Conservation (phyloP, 2,329 filamentous ascomycete genomes). For the Penicillium sp. region DNA sequence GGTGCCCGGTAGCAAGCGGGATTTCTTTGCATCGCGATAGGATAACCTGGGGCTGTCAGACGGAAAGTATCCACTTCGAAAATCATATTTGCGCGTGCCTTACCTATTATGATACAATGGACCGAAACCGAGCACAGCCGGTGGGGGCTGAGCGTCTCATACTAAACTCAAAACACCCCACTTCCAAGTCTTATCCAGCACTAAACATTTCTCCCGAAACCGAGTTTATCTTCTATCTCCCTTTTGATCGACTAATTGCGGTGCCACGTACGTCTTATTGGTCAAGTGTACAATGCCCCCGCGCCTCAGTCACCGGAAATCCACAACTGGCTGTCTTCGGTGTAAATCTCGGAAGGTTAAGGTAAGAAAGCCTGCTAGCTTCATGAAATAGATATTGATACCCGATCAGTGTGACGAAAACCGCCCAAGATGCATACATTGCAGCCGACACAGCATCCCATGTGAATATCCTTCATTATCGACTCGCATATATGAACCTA, state of each 20-base stretch:
- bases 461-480: constrained; percentile 14
- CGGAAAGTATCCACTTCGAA: neutral
- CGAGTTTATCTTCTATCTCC: neutral
- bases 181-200: neutral
- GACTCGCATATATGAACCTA: constrained; percentile 11
- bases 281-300: constrained; percentile 10
- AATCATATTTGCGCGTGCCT: neutral
- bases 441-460: constrained; percentile 9
- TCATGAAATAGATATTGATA: neutral
- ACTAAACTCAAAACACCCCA: neutral
- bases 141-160: neutral
- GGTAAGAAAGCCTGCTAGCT: constrained; percentile 2
- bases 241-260: neutral
- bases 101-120: neutral
- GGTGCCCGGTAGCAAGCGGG: neutral
- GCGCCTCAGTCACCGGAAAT: constrained; percentile 18
- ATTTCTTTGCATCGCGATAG: neutral
- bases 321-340: constrained; percentile 16
- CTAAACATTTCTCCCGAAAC: neutral
- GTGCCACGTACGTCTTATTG: neutral
- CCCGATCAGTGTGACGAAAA: constrained; percentile 16
- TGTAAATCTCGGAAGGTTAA: constrained; percentile 22
- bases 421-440: constrained; percentile 16
- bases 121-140: neutral
- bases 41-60: neutral